Percentiles rank a stretch among this genome's conserved stretches.
phyloP scores from a whole-genome alignment of 345 rosid genomes.

The Fremontodendron californicum region DNA sequence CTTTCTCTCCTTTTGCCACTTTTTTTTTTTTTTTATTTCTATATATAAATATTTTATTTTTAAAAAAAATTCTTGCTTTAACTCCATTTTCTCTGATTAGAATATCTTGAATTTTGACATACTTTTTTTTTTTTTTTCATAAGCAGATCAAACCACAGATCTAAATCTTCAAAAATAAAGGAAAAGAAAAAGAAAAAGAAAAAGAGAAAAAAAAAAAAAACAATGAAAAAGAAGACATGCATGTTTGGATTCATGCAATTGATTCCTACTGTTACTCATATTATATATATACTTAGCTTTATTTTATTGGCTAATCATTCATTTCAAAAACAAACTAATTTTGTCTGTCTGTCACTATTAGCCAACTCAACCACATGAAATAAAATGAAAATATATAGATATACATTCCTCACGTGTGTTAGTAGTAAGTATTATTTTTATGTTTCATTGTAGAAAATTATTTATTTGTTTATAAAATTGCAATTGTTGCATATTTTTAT shows the following conservation, averaged over 20 bases:
- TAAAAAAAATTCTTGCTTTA: background rate
- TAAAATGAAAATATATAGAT: background rate
- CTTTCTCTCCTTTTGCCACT: background rate
- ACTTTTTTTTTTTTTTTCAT: background rate
- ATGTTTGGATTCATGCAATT: background rate
- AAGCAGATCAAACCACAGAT: background rate
- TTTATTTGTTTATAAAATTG: background rate
- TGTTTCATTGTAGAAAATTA: background rate
- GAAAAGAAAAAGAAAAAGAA: background rate
- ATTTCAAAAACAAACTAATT: background rate
- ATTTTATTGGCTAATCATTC: background rate
- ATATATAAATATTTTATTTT: background rate
- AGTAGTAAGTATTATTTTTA: background rate
- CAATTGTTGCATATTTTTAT: background rate
- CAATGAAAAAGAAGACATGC: background rate
- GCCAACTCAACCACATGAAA: background rate
- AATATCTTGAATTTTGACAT: background rate
- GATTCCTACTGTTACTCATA: background rate
- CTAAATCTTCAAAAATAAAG: background rate
- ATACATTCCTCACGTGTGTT: background rate
- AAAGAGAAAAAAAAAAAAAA: background rate
- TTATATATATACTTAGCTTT: background rate
- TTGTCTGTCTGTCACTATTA: background rate
- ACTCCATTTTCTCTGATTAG: background rate
- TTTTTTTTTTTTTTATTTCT: background rate